These are phyloP conservation scores for Neofusicoccum laricinum DNA, from an alignment of 2,329 filamentous ascomycete species.

Conservation along the genomic window DNA sequence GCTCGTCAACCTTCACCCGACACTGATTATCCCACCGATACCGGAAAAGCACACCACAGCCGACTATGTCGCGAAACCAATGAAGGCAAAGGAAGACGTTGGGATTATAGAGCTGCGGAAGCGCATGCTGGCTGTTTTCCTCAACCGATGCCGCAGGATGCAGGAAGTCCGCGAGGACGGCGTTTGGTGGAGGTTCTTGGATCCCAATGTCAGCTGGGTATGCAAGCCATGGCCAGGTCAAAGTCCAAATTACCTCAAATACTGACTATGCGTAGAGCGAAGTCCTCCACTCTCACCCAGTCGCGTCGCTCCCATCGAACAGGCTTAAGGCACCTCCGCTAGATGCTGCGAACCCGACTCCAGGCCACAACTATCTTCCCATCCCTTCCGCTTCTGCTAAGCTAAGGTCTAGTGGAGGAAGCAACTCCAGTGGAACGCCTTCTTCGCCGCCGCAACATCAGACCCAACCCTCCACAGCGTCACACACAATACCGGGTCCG, in stretches of 20 bases:
- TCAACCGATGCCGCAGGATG: constrained; percentile 93
- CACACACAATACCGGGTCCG: constrained; percentile 56
- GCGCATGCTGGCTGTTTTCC: constrained; percentile 92
- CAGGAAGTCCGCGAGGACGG: constrained; percentile 87
- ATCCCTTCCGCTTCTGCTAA: constrained; percentile 83
- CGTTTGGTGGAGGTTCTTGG: constrained; percentile 96
- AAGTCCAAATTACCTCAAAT: neutral
- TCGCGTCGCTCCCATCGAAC: constrained; percentile 89
- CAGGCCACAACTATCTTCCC: constrained; percentile 83
- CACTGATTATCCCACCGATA: constrained; percentile 91
- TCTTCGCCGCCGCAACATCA: constrained; percentile 52
- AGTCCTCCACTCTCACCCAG: constrained; percentile 88
- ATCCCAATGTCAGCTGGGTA: constrained; percentile 99
- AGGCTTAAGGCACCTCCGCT: constrained; percentile 93
- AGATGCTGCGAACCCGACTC: constrained; percentile 86
- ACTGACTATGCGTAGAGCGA: constrained; percentile 63
- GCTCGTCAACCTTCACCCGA: constrained; percentile 87
- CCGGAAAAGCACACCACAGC: constrained; percentile 99
- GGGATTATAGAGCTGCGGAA: constrained; percentile 96
- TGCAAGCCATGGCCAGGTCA: constrained; percentile 23
- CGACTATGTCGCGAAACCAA: constrained; percentile 96
- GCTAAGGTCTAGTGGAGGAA: constrained; percentile 59
- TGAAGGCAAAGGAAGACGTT: constrained; percentile 94
- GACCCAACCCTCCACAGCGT: constrained; percentile 51
- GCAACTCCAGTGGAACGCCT: constrained; percentile 51